Base-by-base conservation (phyloP, 75 land plant genomes). In the Cupressus sempervirens region DNA sequence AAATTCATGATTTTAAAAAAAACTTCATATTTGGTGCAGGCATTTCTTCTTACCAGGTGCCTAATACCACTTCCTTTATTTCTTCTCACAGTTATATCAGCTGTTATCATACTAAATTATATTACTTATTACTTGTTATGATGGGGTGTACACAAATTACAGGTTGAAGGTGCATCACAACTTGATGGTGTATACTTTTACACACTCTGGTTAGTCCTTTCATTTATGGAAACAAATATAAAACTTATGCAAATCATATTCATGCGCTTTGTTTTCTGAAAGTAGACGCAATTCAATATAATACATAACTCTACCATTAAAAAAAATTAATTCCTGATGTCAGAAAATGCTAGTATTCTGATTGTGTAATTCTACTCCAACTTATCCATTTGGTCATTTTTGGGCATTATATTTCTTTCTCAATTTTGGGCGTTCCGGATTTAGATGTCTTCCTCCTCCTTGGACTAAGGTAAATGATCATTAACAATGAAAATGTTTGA, bases 111-210 rank as follows among this genome's bases (percentile, higher is more conserved):
- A 2, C 1, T 72, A 23, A 7, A 32, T 72, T 72, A 29, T 4
- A 7, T 68, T n/a, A n/a, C 29, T 68, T 8, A n/a, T 20, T 0
- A 23, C 0, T 4, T 7, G 3, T n/a, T 62, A 7, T 72, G 35
- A 2, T 12, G 35, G 35, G 18, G 36, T 30, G 36, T 46, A 16
- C 43, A 34, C 40, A 38, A 1, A 38, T 38, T 38, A 38, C 84
- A 95, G 97, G 91, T 91, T 79, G 97, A 95, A 84, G 97, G 96
- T 3, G 96, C 93, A 73, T 92, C 90, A 38, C 75, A 32, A 12
- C 91, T 91, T 84, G 96, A 90, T 88, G 97, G 97, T 4, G 96
- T 96, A 95, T 76, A 89, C 89, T 12, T 91, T 84, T 65, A 86
- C 92, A 11, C 94, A 93, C 26, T 38, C 82, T 62, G 91, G 92